Conservation (phyloP, 176 grass and related monocot species). For the Aegilops umbellulata region DNA sequence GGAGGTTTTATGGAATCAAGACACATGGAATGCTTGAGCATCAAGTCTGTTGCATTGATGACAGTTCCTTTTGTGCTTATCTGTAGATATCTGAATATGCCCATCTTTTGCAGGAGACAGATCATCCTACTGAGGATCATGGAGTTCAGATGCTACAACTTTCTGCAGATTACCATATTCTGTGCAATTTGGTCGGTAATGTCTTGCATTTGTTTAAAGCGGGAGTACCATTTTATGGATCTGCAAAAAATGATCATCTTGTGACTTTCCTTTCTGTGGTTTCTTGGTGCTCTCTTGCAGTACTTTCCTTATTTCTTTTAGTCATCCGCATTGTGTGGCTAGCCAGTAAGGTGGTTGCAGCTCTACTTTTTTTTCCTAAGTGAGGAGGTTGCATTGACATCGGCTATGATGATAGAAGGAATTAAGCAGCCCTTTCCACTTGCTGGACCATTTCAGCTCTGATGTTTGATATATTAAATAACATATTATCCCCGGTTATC, state of each 20-base stretch:
- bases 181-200: neutral
- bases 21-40: slow-evolving; percentile 24
- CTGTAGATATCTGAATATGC: slow-evolving; percentile 21
- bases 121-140: neutral
- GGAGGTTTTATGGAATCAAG: slow-evolving; percentile 20
- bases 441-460: slow-evolving; percentile 24
- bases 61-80: slow-evolving; percentile 21
- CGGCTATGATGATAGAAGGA: neutral
- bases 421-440: slow-evolving; percentile 12
- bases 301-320: neutral
- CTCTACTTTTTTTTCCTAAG: neutral
- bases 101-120: neutral
- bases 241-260: neutral
- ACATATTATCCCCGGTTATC: neutral
- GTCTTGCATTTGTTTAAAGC: no score
- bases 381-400: neutral
- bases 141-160: slow-evolving; percentile 6
- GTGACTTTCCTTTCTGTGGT: neutral
- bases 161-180: neutral
- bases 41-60: slow-evolving; percentile 16
- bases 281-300: neutral
- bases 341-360: neutral
- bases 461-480: slow-evolving; percentile 21
- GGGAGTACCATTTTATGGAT: neutral
- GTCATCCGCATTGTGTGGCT: neutral